Base-by-base conservation (phyloP, 805 yeast genomes). In the Kodamaea hsintzibuensis region DNA sequence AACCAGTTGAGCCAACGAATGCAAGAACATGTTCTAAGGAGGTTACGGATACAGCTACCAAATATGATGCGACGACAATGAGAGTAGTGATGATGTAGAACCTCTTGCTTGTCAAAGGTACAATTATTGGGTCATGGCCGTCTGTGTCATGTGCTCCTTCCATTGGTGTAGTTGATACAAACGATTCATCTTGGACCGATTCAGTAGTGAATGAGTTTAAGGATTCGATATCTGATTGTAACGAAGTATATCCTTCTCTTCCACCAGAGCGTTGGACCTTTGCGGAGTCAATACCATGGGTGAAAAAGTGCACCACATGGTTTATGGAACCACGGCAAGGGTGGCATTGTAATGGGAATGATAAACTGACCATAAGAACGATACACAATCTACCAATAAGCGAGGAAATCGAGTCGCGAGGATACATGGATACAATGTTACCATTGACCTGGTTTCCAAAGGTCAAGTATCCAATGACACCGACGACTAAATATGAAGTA, bases 1-100 rank as follows among this genome's bases (percentile, higher is more conserved):
- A 88, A 0, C 96, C 96, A 0, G 95, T 88, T 4, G 92, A 87
- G 2, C 96, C 96, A 8, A 88, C 91, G 50, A 88, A 71, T 1
- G 93, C 83, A 47, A 88, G 69, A 3, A 88, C 88, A 37, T 81
- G 77, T 51, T 87, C 92, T 63, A 88, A 82, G 0, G 90, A 85
- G 1, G 77, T 72, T 8, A 88, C 80, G 8, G 82, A 67, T 0
- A 84, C 67, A 0, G 96, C 90, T 13, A 83, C 68, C 0, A 77
- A 55, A 62, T 86, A 88, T 0, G 87, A 78, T 2, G 66, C 57
- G 0, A 76, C 2, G 3, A 84, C 69, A 39, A 88, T 71, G 0
- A 70, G 33, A 0, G 80, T 54, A 0, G 91, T 83, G 49, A 86
- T 72, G 1, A 71, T 53, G 49, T 77, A 67, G 64, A 84, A 87